phyloP scores from a whole-genome alignment of 2,329 filamentous ascomycete species.

The Clonostachys rhizophaga region DNA sequence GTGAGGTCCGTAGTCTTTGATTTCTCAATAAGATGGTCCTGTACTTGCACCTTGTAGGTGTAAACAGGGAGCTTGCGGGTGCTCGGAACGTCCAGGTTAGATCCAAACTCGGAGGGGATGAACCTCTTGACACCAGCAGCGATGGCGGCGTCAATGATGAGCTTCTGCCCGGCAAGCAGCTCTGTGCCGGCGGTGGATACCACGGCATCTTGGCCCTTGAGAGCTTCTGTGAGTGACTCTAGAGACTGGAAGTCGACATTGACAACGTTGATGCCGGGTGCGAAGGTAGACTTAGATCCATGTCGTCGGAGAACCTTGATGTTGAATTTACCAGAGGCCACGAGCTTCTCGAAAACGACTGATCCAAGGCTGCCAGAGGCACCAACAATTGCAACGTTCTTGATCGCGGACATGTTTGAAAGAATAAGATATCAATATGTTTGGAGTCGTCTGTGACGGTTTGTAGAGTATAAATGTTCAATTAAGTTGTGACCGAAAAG shows the following conservation, averaged over 20 bases:
- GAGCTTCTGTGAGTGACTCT: slow-evolving; percentile 40
- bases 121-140: slow-evolving; percentile 57
- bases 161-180: slow-evolving; percentile 27
- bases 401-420: slow-evolving; percentile 20
- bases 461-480: no score
- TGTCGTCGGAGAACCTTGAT: slow-evolving; percentile 25
- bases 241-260: slow-evolving; percentile 34
- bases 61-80: slow-evolving; percentile 43
- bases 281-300: slow-evolving; percentile 31
- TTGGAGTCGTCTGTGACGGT: no score
- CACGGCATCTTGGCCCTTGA: slow-evolving; percentile 53
- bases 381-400: slow-evolving; percentile 30
- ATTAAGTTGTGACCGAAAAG: no score
- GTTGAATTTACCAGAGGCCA: slow-evolving; percentile 23
- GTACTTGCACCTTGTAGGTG: slow-evolving; percentile 37
- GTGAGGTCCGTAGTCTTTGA: slow-evolving; percentile 34
- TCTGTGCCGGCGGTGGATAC: slow-evolving; percentile 28
- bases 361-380: slow-evolving; percentile 27
- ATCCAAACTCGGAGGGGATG: slow-evolving; percentile 54
- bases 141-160: slow-evolving; percentile 53
- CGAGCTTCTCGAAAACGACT: slow-evolving; percentile 18
- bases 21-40: slow-evolving; percentile 32
- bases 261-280: slow-evolving; percentile 17
- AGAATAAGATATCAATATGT: neutral
- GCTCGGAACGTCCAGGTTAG: slow-evolving; percentile 23